phyloP scores from a whole-genome alignment of 495 filamentous ascomycete species.

The Pseudomonodictys pantanalensis region DNA sequence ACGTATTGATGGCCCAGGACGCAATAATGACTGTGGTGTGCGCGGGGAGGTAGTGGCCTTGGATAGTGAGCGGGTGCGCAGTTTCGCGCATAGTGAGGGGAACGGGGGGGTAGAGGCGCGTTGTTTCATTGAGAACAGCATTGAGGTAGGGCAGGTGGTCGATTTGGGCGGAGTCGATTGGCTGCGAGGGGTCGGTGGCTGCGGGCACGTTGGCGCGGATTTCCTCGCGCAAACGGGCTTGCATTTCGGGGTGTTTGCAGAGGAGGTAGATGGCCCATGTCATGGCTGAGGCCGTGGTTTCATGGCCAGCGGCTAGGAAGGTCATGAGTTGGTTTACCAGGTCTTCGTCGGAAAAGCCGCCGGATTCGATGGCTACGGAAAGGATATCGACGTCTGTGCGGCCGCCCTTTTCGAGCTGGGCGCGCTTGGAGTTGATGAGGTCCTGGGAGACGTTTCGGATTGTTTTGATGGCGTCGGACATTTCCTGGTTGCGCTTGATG shows the following conservation, averaged over 20 bases:
- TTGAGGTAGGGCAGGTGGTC: constrained; percentile 59
- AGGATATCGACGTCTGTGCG: constrained; percentile 69
- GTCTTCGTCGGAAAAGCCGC: constrained; percentile 73
- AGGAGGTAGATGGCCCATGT: constrained; percentile 60
- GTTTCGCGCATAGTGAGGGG: constrained; percentile 63
- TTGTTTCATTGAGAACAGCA: constrained; percentile 60
- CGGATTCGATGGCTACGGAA: constrained; percentile 73
- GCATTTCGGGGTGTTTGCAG: constrained; percentile 56
- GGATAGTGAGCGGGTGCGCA: constrained; percentile 60
- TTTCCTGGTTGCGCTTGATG: constrained; percentile 61
- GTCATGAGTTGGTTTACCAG: constrained; percentile 93
- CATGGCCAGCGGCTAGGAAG: constrained; percentile 88
- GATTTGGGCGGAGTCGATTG: constrained; percentile 52
- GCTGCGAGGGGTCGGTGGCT: constrained; percentile 42
- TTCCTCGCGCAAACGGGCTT: constrained; percentile 58
- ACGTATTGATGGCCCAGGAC: constrained; percentile 46
- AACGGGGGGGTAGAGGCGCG: constrained; percentile 58
- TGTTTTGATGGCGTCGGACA: constrained; percentile 51
- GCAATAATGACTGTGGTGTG: constrained; percentile 52
- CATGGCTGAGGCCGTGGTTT: constrained; percentile 63
- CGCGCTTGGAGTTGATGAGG: constrained; percentile 67
- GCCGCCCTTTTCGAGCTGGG: constrained; percentile 53
- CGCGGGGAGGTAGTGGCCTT: constrained; percentile 54
- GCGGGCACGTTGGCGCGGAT: constrained; percentile 62
- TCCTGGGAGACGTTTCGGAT: constrained; percentile 64